Conservation (phyloP, 495 filamentous ascomycete species). For the Podospora fimiseda region DNA sequence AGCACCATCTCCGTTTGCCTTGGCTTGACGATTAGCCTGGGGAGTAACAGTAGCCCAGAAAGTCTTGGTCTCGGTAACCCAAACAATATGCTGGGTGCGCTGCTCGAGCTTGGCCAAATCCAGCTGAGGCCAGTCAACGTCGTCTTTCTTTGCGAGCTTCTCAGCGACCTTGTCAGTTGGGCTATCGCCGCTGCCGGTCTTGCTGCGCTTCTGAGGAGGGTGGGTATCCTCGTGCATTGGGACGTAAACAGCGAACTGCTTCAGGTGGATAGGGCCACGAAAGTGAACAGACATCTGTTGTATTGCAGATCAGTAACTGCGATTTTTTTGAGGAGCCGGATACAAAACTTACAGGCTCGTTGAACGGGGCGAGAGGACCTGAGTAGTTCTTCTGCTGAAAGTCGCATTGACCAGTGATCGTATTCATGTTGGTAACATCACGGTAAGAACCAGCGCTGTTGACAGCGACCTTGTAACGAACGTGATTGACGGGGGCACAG, state of each 20-base stretch:
- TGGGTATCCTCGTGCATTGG: conserved; percentile 29
- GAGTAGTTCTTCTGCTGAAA: conserved; percentile 42
- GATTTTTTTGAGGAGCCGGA: not conserved
- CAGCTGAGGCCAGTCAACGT: not conserved
- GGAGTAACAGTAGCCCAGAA: not conserved
- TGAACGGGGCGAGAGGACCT: conserved; percentile 55
- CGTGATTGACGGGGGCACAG: conserved; percentile 50
- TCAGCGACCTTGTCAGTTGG: conserved; percentile 3
- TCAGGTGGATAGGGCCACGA: conserved; percentile 58
- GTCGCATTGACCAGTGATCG: conserved; percentile 46
- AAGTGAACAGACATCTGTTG: conserved; percentile 62
- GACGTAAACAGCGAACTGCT: conserved; percentile 58
- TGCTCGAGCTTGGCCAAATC: not conserved
- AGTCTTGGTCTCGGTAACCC: not conserved
- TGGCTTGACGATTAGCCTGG: not conserved
- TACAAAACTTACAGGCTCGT: conserved; percentile 61
- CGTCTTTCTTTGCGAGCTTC: conserved; percentile 11
- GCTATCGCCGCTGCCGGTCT: not conserved
- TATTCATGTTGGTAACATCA: conserved; percentile 52
- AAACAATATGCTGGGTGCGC: not conserved
- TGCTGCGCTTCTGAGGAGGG: conserved; percentile 4
- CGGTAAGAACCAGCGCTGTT: conserved; percentile 52
- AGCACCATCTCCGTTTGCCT: too few species aligned
- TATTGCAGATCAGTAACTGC: too few species aligned
- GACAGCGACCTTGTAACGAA: conserved; percentile 52